phyloP scores from a whole-genome alignment of 768 basidiomycete genomes.

The Mycena maculata region DNA sequence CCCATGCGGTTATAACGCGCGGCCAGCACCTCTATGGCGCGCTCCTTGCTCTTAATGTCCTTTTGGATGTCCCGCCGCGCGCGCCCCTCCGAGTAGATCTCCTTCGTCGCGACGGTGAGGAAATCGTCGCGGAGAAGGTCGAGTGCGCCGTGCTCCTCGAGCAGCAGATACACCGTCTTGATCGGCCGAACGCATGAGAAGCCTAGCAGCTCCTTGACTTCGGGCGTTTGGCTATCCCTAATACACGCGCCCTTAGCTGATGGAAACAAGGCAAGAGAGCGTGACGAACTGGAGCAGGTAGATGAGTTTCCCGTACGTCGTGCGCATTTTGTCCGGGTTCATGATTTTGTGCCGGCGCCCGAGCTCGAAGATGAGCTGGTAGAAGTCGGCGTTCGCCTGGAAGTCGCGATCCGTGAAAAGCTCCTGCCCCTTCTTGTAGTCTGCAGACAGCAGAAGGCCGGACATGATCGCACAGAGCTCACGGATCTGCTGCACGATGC shows the following conservation, averaged over 20 bases:
- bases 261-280: background rate
- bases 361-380: constrained; percentile 83
- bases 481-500: constrained; percentile 87
- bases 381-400: constrained; percentile 82
- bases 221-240: constrained; percentile 84
- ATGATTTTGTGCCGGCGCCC: constrained; percentile 90
- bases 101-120: constrained; percentile 80
- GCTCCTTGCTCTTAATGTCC: constrained; percentile 87
- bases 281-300: constrained; percentile 78
- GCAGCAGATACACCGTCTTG: constrained; percentile 74
- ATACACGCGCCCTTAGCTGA: constrained; percentile 43
- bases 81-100: constrained; percentile 81
- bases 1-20: constrained; percentile 67
- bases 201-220: constrained; percentile 81
- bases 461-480: constrained; percentile 91
- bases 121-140: constrained; percentile 83
- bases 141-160: constrained; percentile 73
- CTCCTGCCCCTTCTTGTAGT: constrained; percentile 91
- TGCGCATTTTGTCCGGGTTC: constrained; percentile 93
- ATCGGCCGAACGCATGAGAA: constrained; percentile 86
- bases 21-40: constrained; percentile 83
- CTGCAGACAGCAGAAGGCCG: constrained; percentile 82
- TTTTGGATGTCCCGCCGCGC: constrained; percentile 82
- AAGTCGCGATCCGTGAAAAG: constrained; percentile 87
- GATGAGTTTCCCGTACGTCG: constrained; percentile 88